Base-by-base conservation (phyloP, 768 basidiomycete genomes). In the Leccinum subgranulosum region DNA sequence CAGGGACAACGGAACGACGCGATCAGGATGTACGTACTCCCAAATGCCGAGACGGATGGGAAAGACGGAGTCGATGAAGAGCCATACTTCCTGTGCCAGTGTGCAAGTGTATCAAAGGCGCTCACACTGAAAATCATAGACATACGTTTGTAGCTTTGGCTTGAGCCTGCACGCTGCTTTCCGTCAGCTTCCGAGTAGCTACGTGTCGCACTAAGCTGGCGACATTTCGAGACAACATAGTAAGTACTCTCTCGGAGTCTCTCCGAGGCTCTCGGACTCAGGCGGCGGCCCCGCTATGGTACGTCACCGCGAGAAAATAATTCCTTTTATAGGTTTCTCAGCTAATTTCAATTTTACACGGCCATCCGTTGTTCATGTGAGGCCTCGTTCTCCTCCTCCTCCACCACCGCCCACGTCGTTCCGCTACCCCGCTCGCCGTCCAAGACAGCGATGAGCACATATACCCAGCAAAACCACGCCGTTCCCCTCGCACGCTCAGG, bases 21-120 rank as follows among this genome's bases (percentile, higher is more conserved):
- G 10, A 50, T 39, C 34, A 36, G 51, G 25, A 56, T 5, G 56
- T 53, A 77, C 86, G 62, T 66, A 91, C 88, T 93, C 91, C 84
- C 87, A 88, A 56, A 76, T 69, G 7, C 81, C 88, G 27, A 90
- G 70, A 57, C 83, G 81, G 31, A 90, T 78, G 1, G 91, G 92
- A 69, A 92, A 92, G 33, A 93, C 81, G 1, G 87, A 88, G 64
- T 90, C 87, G 47, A 92, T 74, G 66, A 85, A 93, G 27, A 92
- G 70, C 80, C 84, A 87, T 2, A 75, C 84, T 54, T 85, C 77
- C 46, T 73, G 66, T n/a, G 66, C 77, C 46, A 72, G 66, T n/a
- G 66, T 60, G 61, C 65, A 51, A 19, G 49, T 59, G 27, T 65
- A 36, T 27, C 64, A 36, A 47, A 48, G 14, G 47, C 55, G 57